Evolutionary conservation across 2,329 filamentous ascomycete species (phyloP), one percentile per base, ranked within the genome.

Genomic region (Leptosphaerulina australis): DNA sequence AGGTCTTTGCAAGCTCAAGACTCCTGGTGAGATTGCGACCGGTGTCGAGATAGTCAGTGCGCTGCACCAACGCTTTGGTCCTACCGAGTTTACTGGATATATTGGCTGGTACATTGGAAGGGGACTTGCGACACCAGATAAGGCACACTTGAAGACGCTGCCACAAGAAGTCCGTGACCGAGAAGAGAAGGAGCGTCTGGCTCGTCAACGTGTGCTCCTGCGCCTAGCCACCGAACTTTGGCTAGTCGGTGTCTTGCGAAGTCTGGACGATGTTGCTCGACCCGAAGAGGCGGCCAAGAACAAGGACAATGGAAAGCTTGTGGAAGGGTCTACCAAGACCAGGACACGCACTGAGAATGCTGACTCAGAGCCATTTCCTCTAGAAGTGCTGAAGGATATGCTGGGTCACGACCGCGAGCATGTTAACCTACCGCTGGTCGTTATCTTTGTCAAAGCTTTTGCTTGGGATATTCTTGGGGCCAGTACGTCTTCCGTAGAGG

Each of bases 351-450:
- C 77, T 43, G 83, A 85, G 51, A 84, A 85, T 21, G 84, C 82
- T 30, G 86, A 88, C 52, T 83, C 90, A 2, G 94, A 99, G 58
- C 94, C 94, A 0, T 97, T 99, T 61, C 95, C 95, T 3, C 79
- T 99, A 15, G 94, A 99, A 71, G 93, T 97, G n/a, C 78, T 99
- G 30, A 99, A 99, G 76, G 95, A 99, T 69, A 83, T 99, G 58
- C 82, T 99, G 12, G 91, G 92, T 6, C 88, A 97, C 68, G 94
- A 99, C 70, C 85, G 91, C 46, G 93, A 99, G 62, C 94, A 97
- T 68, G 79, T 85, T 46, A 99, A 97, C 67, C 76, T 99, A 33
- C 91, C 94, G 1, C 78, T 99, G 35, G 88, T 97, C 5, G 94
- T 97, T 41, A 83, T 96, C 11, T 99, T 99, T 67, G 92, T 96